Evolutionary conservation across 331 rosid species (phyloP).

Genomic region (Malus hybrid): DNA sequence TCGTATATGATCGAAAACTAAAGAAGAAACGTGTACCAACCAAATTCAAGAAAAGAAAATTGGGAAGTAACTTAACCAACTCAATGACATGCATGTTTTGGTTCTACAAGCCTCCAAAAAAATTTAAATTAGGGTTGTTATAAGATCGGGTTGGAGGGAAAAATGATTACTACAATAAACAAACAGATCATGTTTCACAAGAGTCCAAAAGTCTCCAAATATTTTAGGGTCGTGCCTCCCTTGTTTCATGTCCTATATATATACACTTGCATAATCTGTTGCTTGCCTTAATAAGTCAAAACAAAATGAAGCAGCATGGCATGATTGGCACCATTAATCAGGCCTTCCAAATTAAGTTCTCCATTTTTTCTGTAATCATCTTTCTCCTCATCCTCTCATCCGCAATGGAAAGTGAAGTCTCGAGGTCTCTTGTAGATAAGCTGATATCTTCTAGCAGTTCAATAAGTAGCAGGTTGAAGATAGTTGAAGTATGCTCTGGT

Average conservation of each 20-base stretch:
- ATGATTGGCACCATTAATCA: not conserved
- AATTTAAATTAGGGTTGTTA: not conserved
- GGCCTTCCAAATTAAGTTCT: not conserved
- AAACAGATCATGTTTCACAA: slow-evolving; percentile 2
- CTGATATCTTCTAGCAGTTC: not conserved
- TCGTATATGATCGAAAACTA: not conserved
- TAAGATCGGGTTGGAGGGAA: not conserved
- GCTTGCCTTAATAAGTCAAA: not conserved
- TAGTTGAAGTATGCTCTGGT: slow-evolving; percentile 48
- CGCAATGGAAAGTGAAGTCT: slow-evolving; percentile 25
- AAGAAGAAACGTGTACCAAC: not conserved
- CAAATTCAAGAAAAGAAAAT: not conserved
- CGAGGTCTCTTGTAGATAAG: slow-evolving; percentile 21
- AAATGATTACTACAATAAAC: not conserved
- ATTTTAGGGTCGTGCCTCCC: not conserved
- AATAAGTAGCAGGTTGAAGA: slow-evolving; percentile 6
- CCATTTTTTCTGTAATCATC: not conserved
- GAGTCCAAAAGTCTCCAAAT: not conserved
- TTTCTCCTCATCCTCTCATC: slow-evolving; percentile 13
- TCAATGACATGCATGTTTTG: not conserved
- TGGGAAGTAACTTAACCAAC: not conserved
- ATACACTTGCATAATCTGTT: not conserved
- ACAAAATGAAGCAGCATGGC: slow-evolving; percentile 17
- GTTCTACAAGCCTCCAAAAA: not conserved
- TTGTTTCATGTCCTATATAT: not conserved